These are phyloP conservation scores for Solanum chiquidenum DNA, from an alignment of 257 asterid species.

Conservation along the genomic window DNA sequence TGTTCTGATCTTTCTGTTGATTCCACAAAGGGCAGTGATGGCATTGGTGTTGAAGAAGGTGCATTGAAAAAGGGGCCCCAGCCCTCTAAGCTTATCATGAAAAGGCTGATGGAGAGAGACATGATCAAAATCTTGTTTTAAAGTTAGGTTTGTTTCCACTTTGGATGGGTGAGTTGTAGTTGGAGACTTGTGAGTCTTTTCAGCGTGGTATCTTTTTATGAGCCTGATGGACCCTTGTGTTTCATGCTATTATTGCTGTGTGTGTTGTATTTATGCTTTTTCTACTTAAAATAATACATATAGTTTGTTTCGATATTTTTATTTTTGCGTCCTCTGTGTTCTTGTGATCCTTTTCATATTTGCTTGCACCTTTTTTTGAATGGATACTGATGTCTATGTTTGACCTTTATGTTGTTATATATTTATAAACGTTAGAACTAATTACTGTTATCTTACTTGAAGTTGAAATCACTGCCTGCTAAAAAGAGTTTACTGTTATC, in stretches of 20 bases:
- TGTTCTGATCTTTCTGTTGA: not conserved
- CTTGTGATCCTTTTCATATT: not conserved
- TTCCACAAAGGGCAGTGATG: not conserved
- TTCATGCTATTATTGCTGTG: not conserved
- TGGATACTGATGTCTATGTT: not conserved
- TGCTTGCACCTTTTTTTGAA: not conserved
- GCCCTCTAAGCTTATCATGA: slow-evolving; percentile 15
- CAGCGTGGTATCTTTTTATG: not conserved
- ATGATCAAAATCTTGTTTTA: slow-evolving; percentile 25
- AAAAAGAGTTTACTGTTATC: not conserved
- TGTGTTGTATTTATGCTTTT: not conserved
- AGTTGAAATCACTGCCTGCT: not conserved
- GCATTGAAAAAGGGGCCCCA: not conserved
- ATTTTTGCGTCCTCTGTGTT: not conserved
- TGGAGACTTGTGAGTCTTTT: not conserved
- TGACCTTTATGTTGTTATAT: not conserved
- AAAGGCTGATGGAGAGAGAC: not conserved
- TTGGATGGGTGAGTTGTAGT: not conserved
- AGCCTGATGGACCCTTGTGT: not conserved
- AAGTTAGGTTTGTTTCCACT: slow-evolving; percentile 22
- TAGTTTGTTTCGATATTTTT: not conserved
- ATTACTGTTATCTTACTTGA: not conserved
- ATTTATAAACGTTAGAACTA: not conserved
- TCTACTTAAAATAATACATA: not conserved
- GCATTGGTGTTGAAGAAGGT: not conserved